Percentiles rank a stretch among this genome's conserved stretches.
Conservation (phyloP, 345 rosid genomes). For the Bruguiera gymnorhiza region DNA sequence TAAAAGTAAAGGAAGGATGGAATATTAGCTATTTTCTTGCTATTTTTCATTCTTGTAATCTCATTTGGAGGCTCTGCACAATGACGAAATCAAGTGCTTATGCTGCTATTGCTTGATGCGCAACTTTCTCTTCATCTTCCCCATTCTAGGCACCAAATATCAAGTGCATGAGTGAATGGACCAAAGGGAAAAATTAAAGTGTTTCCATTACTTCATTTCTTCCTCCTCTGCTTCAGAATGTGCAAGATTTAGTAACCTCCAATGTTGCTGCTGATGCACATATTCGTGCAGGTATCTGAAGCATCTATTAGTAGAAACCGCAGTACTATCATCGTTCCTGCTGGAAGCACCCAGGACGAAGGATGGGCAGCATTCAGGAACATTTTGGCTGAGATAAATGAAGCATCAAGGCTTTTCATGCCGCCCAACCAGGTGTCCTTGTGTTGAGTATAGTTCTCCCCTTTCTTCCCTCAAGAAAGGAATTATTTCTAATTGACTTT, state of each 20-base stretch:
- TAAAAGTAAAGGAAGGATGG: no score
- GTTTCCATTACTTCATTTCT: not conserved
- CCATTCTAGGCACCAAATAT: no score
- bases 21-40: no score
- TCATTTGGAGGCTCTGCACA: no score
- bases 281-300: constrained; percentile 70
- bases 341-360: constrained; percentile 82
- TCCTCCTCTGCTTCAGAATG: not conserved
- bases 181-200: no score
- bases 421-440: constrained; percentile 69
- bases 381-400: constrained; percentile 83
- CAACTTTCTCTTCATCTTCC: no score
- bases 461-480: not conserved
- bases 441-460: constrained; percentile 16
- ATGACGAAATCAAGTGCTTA: no score
- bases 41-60: no score
- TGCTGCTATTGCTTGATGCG: no score
- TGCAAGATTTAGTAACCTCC: not conserved
- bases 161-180: no score
- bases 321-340: constrained; percentile 94
- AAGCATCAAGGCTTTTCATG: constrained; percentile 67
- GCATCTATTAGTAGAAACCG: constrained; percentile 94
- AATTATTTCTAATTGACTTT: constrained; percentile 1
- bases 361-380: constrained; percentile 98
- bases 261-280: constrained; percentile 3